Evolutionary conservation across 2,329 filamentous ascomycete genomes (phyloP).

Genomic region (Graphilbum ipis-grandicollis): DNA sequence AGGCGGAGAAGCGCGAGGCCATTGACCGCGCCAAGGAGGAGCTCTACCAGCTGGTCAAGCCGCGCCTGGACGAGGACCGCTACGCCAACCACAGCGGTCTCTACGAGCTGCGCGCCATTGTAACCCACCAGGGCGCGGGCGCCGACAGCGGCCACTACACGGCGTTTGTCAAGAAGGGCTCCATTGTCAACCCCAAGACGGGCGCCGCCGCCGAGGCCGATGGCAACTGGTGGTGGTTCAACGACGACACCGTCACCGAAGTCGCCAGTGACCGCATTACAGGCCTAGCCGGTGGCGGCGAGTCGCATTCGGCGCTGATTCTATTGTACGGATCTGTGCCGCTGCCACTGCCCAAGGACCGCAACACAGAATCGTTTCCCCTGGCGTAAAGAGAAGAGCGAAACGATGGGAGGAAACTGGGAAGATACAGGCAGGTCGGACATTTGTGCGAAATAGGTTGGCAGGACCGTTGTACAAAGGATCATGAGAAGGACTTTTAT

Average conservation of each 20-base stretch:
- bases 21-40: slow-evolving; percentile 77
- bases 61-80: slow-evolving; percentile 56
- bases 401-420: too few relatives aligned
- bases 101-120: slow-evolving; percentile 84
- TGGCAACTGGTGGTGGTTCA: slow-evolving; percentile 99
- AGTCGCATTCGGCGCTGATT: slow-evolving; percentile 70
- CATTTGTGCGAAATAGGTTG: too few relatives aligned
- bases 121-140: slow-evolving; percentile 91
- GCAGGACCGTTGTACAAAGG: too few relatives aligned
- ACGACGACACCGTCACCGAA: slow-evolving; percentile 92
- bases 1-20: slow-evolving; percentile 63
- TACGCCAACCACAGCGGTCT: slow-evolving; percentile 85
- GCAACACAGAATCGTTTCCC: slow-evolving; percentile 4
- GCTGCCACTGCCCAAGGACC: slow-evolving; percentile 36
- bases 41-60: slow-evolving; percentile 59
- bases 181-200: slow-evolving; percentile 51
- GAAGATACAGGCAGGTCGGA: too few relatives aligned
- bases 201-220: slow-evolving; percentile 69
- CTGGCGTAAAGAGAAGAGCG: neutral
- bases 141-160: slow-evolving; percentile 98
- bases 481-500: too few relatives aligned
- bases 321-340: slow-evolving; percentile 62
- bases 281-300: slow-evolving; percentile 73
- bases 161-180: slow-evolving; percentile 88
- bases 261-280: slow-evolving; percentile 85